phyloP scores from a whole-genome alignment of 345 rosid species.

The Corymbia maculata region DNA sequence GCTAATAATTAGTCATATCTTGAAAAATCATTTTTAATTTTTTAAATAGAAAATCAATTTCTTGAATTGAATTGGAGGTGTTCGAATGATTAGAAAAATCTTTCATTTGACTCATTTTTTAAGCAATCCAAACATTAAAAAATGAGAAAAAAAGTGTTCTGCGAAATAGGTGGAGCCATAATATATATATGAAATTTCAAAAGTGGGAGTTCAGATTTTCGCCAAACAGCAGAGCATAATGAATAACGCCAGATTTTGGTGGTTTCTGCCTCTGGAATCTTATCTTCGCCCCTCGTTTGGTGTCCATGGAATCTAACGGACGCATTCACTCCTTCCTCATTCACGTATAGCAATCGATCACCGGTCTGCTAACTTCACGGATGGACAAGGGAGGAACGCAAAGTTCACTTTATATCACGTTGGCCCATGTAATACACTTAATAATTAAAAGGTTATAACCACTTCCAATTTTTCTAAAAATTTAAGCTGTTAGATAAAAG shows the following conservation, averaged over 20 bases:
- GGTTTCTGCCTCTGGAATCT: not conserved
- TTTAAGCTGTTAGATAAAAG: no score
- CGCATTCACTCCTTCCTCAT: not conserved
- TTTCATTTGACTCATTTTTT: not conserved
- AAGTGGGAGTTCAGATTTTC: not conserved
- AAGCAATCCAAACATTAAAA: not conserved
- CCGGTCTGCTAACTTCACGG: not conserved
- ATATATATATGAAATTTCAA: no score
- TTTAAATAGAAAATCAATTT: not conserved
- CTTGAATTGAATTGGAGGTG: not conserved
- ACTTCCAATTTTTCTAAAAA: no score
- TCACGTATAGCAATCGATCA: not conserved
- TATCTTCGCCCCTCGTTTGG: not conserved
- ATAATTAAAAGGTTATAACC: no score
- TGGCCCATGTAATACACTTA: not conserved
- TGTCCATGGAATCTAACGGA: not conserved
- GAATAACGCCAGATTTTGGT: not conserved
- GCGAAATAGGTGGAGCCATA: no score
- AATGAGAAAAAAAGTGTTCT: no score
- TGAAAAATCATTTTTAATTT: not conserved
- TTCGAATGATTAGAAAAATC: fast-evolving
- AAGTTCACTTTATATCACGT: not conserved
- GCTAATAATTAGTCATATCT: not conserved
- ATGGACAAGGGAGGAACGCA: not conserved
- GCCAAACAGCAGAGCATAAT: not conserved